A percentile compares a stretch with the other conserved stretches of the same genome.
phyloP scores from a whole-genome alignment of 495 filamentous ascomycete genomes.

The Penicillium ochrochloron region DNA sequence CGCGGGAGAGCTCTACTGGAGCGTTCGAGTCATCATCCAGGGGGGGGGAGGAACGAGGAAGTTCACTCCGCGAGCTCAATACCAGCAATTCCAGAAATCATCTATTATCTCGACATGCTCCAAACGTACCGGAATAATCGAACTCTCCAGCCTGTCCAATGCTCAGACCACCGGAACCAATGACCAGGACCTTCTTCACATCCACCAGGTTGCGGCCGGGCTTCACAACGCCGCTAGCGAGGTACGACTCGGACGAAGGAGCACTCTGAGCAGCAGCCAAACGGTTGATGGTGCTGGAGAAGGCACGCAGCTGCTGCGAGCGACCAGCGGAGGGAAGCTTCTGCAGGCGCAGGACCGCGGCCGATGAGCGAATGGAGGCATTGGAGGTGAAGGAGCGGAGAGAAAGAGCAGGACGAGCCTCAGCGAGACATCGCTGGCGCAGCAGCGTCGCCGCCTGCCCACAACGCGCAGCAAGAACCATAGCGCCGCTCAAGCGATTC shows the following conservation, averaged over 20 bases:
- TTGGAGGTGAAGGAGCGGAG: constrained; percentile 50
- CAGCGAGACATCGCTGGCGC: constrained; percentile 51
- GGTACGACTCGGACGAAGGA: constrained; percentile 84
- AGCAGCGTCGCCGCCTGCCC: constrained; percentile 52
- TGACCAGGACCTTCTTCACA: constrained; percentile 94
- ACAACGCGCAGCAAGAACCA: constrained; percentile 57
- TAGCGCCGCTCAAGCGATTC: constrained; percentile 39
- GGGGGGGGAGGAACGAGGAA: not conserved
- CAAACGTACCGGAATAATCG: constrained; percentile 84
- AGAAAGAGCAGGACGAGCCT: constrained; percentile 46
- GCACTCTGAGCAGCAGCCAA: constrained; percentile 61
- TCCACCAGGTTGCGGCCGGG: constrained; percentile 74
- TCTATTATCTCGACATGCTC: not conserved
- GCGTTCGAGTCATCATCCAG: constrained; percentile 12
- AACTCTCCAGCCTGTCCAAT: constrained; percentile 98
- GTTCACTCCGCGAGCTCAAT: not conserved
- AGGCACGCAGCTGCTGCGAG: constrained; percentile 51
- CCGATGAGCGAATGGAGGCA: constrained; percentile 40
- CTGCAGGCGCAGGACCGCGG: constrained; percentile 45
- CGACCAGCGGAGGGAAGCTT: constrained; percentile 44
- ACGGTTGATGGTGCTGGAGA: constrained; percentile 48
- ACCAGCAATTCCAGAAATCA: not conserved
- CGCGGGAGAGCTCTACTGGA: constrained; percentile 13
- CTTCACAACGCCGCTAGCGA: constrained; percentile 82
- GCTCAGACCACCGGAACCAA: constrained; percentile 90